Conservation (phyloP, 2,329 filamentous ascomycete genomes). For the Aureobasidium sp. region DNA sequence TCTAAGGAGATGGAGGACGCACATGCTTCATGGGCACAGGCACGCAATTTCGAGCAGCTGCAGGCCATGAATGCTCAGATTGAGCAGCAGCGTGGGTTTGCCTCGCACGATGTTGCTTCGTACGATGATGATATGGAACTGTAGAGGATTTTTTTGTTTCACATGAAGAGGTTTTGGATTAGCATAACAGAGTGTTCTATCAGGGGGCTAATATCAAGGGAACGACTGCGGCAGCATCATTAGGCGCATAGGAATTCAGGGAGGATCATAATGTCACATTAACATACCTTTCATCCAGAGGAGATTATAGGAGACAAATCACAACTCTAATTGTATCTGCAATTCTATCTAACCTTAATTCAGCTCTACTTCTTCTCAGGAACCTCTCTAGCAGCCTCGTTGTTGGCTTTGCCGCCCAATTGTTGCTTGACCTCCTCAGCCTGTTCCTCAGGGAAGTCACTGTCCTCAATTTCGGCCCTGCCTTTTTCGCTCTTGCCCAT, state of each 20-base stretch:
- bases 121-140: constrained; percentile 11
- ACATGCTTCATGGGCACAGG: constrained; percentile 57
- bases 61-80: constrained; percentile 34
- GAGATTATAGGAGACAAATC: neutral
- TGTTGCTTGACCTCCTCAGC: constrained; percentile 17
- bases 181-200: neutral
- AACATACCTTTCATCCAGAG: neutral
- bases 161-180: neutral
- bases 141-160: neutral
- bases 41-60: constrained; percentile 46
- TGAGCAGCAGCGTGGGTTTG: neutral
- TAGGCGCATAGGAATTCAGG: neutral
- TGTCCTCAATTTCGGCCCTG: constrained; percentile 17
- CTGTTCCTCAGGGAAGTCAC: constrained; percentile 23
- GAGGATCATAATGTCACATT: neutral
- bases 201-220: neutral
- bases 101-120: neutral
- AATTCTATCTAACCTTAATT: neutral
- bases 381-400: constrained; percentile 18
- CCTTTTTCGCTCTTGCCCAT: constrained; percentile 45
- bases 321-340: neutral
- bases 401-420: constrained; percentile 14
- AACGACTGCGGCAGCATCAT: neutral
- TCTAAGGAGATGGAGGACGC: constrained; percentile 55
- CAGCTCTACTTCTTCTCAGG: constrained; percentile 11